Base-by-base conservation (phyloP, 495 filamentous ascomycete species). In the Podospora appendiculata region DNA sequence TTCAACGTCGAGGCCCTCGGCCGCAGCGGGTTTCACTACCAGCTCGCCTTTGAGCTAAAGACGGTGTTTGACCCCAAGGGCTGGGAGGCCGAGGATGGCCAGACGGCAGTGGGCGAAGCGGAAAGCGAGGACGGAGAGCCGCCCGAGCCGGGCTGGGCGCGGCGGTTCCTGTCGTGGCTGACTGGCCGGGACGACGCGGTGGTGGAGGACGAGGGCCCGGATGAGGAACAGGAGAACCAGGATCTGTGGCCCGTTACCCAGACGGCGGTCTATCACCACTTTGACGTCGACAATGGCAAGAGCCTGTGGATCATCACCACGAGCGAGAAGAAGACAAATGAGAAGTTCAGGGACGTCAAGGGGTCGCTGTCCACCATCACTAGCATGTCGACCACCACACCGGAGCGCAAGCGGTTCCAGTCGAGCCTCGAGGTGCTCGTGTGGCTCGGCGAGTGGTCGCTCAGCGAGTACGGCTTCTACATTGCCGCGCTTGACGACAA, bases 21-120 rank as follows among this genome's bases (percentile, higher is more conserved):
- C 17, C 55, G 55, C 16, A 58, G 55, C 36, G 55, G 55, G 2
- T 14, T 17, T 11, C 33, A 58, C 25, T 53, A 53, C 51, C 32
- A 58, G 43, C 45, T 58, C 6, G 41, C 33, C 18, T 53, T 58
- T 10, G 41, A 47, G 41, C 47, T 58, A 34, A 48, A 40, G 32
- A 50, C 45, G 6, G 47, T 58, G 12, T 50, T 43, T 32, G 14
- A 39, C 41, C 41, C 46, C 19, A 9, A 32, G 35, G 25, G 25
- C 25, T 25, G 25, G 25, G 25, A 25, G 25, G 25, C 2, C 25
- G 25, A 25, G 25, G 25, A 25, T 25, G 25, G 2, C 25, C 25
- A 25, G 25, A 25, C 25, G 25, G 14, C 39, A 1, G 47, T 32
- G 13, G 32, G 12, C 34, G 47, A 48, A 8, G 3, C 7, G 9